Percentiles rank a stretch among this genome's conserved stretches.
phyloP scores from a whole-genome alignment of 2,329 filamentous ascomycete species.

The Sphaceloma murrayae region DNA sequence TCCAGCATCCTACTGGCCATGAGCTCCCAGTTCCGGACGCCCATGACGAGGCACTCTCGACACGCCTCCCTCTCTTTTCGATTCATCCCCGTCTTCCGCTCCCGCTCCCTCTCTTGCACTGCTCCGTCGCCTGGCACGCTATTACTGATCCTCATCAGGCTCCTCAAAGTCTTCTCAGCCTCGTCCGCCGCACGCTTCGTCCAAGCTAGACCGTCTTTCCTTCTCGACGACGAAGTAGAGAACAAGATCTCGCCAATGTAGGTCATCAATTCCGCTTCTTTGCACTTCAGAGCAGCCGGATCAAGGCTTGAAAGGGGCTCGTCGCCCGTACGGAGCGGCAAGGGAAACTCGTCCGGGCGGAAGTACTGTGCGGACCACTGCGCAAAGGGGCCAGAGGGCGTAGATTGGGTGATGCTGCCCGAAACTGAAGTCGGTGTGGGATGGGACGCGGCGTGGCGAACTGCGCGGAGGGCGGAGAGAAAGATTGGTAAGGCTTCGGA shows the following conservation, averaged over 20 bases:
- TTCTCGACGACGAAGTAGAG: constrained; percentile 45
- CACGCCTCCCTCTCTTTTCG: constrained; percentile 50
- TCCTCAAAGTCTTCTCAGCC: constrained; percentile 22
- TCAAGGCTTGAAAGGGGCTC: constrained; percentile 54
- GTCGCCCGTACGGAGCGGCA: constrained; percentile 60
- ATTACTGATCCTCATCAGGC: constrained; percentile 19
- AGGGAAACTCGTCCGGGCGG: constrained; percentile 48
- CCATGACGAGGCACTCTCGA: constrained; percentile 64
- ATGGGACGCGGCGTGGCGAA: constrained; percentile 46
- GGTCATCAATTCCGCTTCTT: constrained; percentile 75
- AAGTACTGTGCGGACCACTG: constrained; percentile 26
- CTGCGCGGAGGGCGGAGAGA: constrained; percentile 71
- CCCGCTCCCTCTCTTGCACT: constrained; percentile 8
- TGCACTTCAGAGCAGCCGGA: constrained; percentile 53
- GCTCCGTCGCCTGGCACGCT: constrained; percentile 11
- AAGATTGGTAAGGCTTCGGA: constrained; percentile 69
- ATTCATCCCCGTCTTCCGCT: constrained; percentile 22
- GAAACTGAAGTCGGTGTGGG: constrained; percentile 19
- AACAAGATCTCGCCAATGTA: constrained; percentile 94
- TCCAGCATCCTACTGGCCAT: constrained; percentile 63
- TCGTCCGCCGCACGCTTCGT: constrained; percentile 65
- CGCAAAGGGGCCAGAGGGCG: background rate
- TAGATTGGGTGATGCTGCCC: background rate
- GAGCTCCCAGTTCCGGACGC: constrained; percentile 68
- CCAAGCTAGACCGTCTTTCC: constrained; percentile 68